These are phyloP conservation scores for Sutorius eximius DNA, from an alignment of 1,284 basidiomycete genomes.

Conservation along the genomic window DNA sequence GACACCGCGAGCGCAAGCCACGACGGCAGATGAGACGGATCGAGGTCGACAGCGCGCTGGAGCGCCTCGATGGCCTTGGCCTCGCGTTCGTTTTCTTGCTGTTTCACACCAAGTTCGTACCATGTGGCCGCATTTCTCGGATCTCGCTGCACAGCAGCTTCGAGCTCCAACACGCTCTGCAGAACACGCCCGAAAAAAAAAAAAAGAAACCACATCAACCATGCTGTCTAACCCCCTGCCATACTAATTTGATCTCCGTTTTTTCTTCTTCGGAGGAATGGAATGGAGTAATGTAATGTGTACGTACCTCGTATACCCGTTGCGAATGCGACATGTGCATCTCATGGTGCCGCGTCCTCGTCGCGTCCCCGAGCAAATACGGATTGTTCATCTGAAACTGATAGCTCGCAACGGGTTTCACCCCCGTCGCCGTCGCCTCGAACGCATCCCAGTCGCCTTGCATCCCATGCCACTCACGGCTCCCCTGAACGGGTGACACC, in stretches of 20 bases:
- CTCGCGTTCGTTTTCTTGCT: slow-evolving; percentile 98
- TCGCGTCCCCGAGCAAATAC: slow-evolving; percentile 63
- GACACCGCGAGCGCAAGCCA: slow-evolving; percentile 93
- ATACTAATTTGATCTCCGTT: slow-evolving; percentile 1
- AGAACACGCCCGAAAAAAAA: slow-evolving; percentile 4
- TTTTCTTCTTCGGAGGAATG: slow-evolving; percentile 6
- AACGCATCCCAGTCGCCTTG: slow-evolving; percentile 86
- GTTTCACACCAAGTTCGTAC: slow-evolving; percentile 93
- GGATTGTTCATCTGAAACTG: slow-evolving; percentile 84
- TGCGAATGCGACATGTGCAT: slow-evolving; percentile 47
- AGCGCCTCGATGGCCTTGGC: slow-evolving; percentile 88
- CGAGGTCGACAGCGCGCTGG: slow-evolving; percentile 77
- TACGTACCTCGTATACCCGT: slow-evolving; percentile 59
- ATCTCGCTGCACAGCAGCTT: slow-evolving; percentile 85
- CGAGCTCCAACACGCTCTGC: slow-evolving; percentile 85
- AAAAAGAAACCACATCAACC: slow-evolving; percentile 12
- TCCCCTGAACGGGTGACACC: slow-evolving; percentile 5
- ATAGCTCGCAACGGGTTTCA: slow-evolving; percentile 62
- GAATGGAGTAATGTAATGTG: slow-evolving; percentile 14
- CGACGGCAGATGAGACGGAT: slow-evolving; percentile 73
- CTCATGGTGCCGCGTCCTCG: slow-evolving; percentile 54
- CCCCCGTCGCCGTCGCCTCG: slow-evolving; percentile 65
- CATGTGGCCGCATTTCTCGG: slow-evolving; percentile 75
- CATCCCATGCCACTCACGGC: slow-evolving; percentile 54
- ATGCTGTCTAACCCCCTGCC: slow-evolving; percentile 6